These are phyloP conservation scores for Theileria sp. DNA, from an alignment of 169 alveolate species.

Conservation along the genomic window DNA sequence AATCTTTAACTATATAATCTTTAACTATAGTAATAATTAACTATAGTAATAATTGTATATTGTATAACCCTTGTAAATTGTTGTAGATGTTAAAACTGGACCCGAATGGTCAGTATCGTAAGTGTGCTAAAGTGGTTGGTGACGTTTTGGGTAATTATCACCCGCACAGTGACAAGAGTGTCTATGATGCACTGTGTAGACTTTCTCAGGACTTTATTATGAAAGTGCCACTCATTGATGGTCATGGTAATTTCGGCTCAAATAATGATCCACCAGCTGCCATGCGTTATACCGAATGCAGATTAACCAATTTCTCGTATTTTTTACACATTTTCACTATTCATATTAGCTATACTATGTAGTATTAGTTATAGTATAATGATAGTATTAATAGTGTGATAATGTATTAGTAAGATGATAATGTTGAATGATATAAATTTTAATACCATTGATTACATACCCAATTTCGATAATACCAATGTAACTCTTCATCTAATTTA, in stretches of 20 bases:
- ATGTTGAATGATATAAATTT: conserved; percentile 68
- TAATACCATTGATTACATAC: conserved; percentile 71
- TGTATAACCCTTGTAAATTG: no score
- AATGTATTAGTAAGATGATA: conserved; percentile 65
- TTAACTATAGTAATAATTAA: no score
- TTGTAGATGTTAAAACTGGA: conserved; percentile 63
- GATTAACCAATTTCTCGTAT: conserved; percentile 50
- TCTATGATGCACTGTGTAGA: conserved; percentile 82
- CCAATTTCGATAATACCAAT: conserved; percentile 81
- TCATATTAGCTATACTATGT: no score
- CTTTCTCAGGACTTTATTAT: conserved; percentile 76
- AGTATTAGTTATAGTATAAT: background rate
- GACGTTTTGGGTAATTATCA: conserved; percentile 85
- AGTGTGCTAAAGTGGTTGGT: conserved; percentile 84
- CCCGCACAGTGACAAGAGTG: conserved; percentile 85
- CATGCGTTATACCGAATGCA: conserved; percentile 84
- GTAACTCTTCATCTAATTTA: conserved; percentile 10
- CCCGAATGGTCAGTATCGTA: conserved; percentile 65
- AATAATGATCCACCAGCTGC: conserved; percentile 85
- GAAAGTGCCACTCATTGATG: conserved; percentile 76
- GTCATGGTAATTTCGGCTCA: conserved; percentile 85
- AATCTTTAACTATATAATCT: no score
- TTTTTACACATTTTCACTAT: no score
- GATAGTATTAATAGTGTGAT: no score
- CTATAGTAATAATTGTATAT: no score